These are phyloP conservation scores for Ceriops zippeliana DNA, from an alignment of 345 rosid genomes.

Conservation along the genomic window DNA sequence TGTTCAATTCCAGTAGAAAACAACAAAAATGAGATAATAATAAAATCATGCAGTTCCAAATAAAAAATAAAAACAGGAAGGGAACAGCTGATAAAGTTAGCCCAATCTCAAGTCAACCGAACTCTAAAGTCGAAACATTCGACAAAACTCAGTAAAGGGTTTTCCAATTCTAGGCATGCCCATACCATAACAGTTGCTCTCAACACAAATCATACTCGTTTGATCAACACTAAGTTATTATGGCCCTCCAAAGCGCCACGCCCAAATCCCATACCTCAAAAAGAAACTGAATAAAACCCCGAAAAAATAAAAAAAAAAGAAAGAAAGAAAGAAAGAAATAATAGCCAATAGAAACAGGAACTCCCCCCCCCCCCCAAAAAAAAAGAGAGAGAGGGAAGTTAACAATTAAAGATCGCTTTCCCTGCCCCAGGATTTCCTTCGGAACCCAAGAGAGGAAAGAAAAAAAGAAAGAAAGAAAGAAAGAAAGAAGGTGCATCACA, in stretches of 20 bases:
- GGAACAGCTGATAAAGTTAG: constrained; percentile 4
- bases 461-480: not conserved
- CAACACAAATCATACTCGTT: no score
- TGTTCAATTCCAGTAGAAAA: not conserved
- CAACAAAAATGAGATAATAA: not conserved
- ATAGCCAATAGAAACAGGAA: not conserved
- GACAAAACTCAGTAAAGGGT: no score
- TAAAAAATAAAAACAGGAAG: not conserved
- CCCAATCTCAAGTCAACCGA: constrained; percentile 15
- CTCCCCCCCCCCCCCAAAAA: no score
- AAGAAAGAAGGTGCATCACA: not conserved
- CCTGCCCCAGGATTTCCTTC: not conserved
- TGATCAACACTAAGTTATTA: no score
- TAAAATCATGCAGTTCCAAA: not conserved
- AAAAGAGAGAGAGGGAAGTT: no score
- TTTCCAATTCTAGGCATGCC: no score
- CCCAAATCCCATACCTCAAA: not conserved
- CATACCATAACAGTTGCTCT: no score
- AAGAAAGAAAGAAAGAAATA: not conserved
- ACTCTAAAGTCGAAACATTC: not conserved
- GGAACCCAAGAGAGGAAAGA: not conserved
- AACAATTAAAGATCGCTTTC: not conserved
- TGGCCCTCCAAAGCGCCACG: no score
- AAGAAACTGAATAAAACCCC: not conserved
- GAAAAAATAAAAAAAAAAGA: no score